These are phyloP conservation scores for Bauhinia variegata DNA, from an alignment of 306 rosid species.

Conservation along the genomic window DNA sequence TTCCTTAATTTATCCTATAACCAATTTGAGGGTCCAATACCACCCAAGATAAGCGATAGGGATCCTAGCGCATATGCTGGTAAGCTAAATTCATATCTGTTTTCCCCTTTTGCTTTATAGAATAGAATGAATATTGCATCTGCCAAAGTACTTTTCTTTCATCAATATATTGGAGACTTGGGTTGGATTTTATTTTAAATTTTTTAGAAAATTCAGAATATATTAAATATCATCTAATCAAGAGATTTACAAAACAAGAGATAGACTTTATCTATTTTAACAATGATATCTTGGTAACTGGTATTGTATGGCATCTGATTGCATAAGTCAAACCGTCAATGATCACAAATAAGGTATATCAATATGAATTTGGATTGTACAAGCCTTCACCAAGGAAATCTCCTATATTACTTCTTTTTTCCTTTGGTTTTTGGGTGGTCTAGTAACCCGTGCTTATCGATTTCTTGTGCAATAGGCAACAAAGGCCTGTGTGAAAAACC, in stretches of 20 bases:
- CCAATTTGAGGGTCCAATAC: conserved; percentile 62
- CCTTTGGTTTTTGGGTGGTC: too few relatives aligned
- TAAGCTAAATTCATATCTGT: conserved; percentile 28
- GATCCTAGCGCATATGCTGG: conserved; percentile 50
- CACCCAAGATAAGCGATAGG: conserved; percentile 34
- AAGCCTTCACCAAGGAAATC: background rate
- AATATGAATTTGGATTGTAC: background rate
- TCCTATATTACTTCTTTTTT: background rate
- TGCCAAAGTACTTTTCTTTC: too few relatives aligned
- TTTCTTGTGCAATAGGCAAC: conserved; percentile 58
- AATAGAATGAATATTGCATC: too few relatives aligned
- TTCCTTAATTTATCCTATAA: conserved; percentile 58
- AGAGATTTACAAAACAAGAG: too few relatives aligned
- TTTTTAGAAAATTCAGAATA: background rate
- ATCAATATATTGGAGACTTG: background rate
- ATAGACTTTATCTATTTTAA: too few relatives aligned
- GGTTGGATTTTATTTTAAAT: background rate
- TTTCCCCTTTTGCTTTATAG: background rate
- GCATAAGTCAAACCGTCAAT: background rate
- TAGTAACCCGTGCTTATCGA: background rate
- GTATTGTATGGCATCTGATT: background rate
- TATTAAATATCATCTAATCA: too few relatives aligned
- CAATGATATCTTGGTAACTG: background rate
- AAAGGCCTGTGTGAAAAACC: conserved; percentile 70
- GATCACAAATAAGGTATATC: background rate